Evolutionary conservation across 1,284 basidiomycete species (phyloP).

Genomic region (Erythrobasidium hasegawianum): DNA sequence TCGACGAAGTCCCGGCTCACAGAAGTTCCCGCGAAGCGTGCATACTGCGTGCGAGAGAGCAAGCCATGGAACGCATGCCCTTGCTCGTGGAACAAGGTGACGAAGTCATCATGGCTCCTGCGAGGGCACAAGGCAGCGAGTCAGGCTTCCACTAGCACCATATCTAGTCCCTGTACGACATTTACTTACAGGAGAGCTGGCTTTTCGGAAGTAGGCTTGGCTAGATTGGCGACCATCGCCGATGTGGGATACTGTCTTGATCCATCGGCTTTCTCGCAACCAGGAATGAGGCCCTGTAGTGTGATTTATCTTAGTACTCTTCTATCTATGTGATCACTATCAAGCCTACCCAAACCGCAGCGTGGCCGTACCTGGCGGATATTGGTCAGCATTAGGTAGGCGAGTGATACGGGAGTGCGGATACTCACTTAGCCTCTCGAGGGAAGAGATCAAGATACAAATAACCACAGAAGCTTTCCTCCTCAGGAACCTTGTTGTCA

Average conservation of each 20-base stretch:
- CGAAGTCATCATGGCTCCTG: constrained; percentile 37
- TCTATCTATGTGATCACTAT: constrained; percentile 49
- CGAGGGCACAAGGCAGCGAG: neutral
- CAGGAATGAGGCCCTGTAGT: constrained; percentile 37
- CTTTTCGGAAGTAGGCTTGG: constrained; percentile 64
- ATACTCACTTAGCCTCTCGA: constrained; percentile 49
- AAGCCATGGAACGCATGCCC: constrained; percentile 83
- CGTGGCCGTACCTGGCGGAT: constrained; percentile 70
- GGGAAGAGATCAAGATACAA: constrained; percentile 84
- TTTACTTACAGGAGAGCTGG: constrained; percentile 65
- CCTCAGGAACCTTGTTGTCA: constrained; percentile 50
- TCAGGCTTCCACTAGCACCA: constrained; percentile 51
- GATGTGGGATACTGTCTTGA: constrained; percentile 62
- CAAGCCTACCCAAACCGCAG: constrained; percentile 65
- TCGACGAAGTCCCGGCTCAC: constrained; percentile 80
- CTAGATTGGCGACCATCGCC: constrained; percentile 79
- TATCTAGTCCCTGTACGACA: no score
- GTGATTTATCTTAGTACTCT: neutral
- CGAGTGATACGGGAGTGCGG: no score
- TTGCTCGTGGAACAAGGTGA: constrained; percentile 56
- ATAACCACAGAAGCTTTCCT: constrained; percentile 67
- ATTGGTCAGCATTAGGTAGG: no score
- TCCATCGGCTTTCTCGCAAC: constrained; percentile 50
- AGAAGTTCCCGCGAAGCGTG: constrained; percentile 60
- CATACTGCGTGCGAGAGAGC: constrained; percentile 65